These are phyloP conservation scores for Phalaenopsis equestris DNA, from an alignment of 106 monocot species.

Conservation along the genomic window DNA sequence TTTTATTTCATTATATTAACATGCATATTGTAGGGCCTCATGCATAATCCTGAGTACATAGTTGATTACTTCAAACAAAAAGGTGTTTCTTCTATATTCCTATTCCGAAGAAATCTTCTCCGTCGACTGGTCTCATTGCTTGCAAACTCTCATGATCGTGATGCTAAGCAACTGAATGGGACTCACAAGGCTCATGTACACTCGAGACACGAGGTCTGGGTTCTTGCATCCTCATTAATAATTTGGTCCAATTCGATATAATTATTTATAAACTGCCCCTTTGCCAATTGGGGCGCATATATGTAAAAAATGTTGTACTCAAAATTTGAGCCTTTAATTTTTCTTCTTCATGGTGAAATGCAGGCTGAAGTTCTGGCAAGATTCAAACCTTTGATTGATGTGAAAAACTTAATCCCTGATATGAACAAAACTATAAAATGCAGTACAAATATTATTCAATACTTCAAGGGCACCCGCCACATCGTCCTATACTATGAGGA, in stretches of 20 bases:
- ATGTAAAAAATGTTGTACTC: neutral
- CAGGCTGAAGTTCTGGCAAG: constrained; percentile 79
- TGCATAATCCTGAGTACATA: constrained; percentile 47
- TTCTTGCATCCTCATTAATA: neutral
- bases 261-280: neutral
- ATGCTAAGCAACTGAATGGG: constrained; percentile 60
- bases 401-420: constrained; percentile 26
- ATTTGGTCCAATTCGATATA: neutral
- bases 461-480: constrained; percentile 66
- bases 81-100: constrained; percentile 56
- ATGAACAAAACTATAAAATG: constrained; percentile 37
- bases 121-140: constrained; percentile 56
- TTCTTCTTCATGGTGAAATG: neutral
- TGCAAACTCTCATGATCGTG: constrained; percentile 62
- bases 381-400: constrained; percentile 60
- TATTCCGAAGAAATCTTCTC: constrained; percentile 79
- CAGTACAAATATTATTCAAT: constrained; percentile 38
- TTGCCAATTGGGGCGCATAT: neutral
- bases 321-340: neutral
- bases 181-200: constrained; percentile 90
- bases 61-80: constrained; percentile 56
- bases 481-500: constrained; percentile 87
- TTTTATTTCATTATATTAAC: neutral
- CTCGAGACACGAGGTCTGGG: constrained; percentile 48
- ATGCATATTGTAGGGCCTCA: constrained; percentile 40